A percentile compares a stretch with the other conserved stretches of the same genome.
These are phyloP conservation scores for Venturiaceae sp. DNA, from an alignment of 2,329 filamentous ascomycete species.

Conservation along the genomic window DNA sequence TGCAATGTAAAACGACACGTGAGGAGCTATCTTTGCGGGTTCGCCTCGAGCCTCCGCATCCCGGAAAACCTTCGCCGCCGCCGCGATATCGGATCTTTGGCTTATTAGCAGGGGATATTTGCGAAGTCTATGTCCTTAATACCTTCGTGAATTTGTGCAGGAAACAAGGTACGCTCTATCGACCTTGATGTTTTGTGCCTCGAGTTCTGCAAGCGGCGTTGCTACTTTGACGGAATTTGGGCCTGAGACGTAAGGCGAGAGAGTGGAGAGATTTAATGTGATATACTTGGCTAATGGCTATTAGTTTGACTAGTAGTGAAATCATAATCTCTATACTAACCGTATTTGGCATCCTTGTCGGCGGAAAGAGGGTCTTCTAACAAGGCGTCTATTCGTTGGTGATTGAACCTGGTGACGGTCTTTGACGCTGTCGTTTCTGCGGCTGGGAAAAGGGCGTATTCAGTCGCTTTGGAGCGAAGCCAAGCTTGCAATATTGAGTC, in stretches of 20 bases:
- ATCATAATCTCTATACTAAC: too few species aligned
- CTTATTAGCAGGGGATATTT: too few species aligned
- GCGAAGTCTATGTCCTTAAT: too few species aligned
- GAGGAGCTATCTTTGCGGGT: conserved; percentile 59
- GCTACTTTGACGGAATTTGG: conserved; percentile 88
- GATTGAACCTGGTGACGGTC: conserved; percentile 54
- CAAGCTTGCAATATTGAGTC: conserved; percentile 63
- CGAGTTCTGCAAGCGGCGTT: conserved; percentile 66
- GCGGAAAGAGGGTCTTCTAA: conserved; percentile 56
- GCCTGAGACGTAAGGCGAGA: conserved; percentile 76
- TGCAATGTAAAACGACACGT: conserved; percentile 82
- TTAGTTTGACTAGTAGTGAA: too few species aligned
- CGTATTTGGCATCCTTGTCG: conserved; percentile 69
- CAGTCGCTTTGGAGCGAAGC: conserved; percentile 68
- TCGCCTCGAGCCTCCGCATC: conserved; percentile 56
- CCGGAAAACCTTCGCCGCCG: conserved; percentile 76
- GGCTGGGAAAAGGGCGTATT: conserved; percentile 50
- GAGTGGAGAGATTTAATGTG: conserved; percentile 70
- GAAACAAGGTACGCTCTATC: conserved; percentile 82
- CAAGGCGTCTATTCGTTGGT: conserved; percentile 63
- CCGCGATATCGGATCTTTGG: conserved; percentile 75
- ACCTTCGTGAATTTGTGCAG: conserved; percentile 74
- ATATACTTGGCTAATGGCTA: conserved; percentile 79
- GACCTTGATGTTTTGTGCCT: conserved; percentile 62
- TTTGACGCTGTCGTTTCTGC: conserved; percentile 35